Percentiles rank a stretch among this genome's conserved stretches.
Evolutionary conservation across 164 flowering plant genomes (phyloP).

Genomic region (Vitis amurensis): DNA sequence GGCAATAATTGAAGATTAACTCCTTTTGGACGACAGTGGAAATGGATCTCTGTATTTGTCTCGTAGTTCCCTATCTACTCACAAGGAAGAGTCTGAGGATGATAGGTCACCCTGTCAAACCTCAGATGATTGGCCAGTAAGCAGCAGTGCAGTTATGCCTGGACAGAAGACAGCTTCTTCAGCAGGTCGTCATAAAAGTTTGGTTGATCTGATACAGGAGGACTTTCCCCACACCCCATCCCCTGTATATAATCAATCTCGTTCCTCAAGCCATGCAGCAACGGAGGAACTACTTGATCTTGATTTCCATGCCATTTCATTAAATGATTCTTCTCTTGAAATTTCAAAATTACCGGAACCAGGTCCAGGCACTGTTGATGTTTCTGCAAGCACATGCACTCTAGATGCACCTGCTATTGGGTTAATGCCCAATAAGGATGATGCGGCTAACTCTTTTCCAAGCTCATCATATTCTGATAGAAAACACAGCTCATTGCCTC

Average conservation of each 20-base stretch:
- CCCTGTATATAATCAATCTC: constrained; percentile 65
- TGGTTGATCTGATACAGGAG: constrained; percentile 77
- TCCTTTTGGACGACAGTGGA: constrained; percentile 48
- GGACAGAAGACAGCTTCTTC: constrained; percentile 29
- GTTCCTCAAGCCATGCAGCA: constrained; percentile 34
- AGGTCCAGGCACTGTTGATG: constrained; percentile 14
- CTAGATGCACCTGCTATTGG: constrained; percentile 23
- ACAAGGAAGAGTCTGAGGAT: constrained; percentile 80
- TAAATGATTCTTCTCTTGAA: constrained; percentile 34
- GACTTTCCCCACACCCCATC: constrained; percentile 81
- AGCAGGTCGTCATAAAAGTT: constrained; percentile 59
- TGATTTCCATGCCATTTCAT: constrained; percentile 32
- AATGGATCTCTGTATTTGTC: constrained; percentile 35
- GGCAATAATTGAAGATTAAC: constrained; percentile 44
- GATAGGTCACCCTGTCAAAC: constrained; percentile 47
- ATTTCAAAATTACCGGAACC: constrained; percentile 21
- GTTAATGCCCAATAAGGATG: constrained; percentile 20
- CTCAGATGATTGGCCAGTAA: constrained; percentile 38
- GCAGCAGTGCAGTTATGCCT: constrained; percentile 14
- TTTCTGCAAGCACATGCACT: constrained; percentile 13
- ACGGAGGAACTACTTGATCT: constrained; percentile 45
- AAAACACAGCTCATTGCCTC: constrained; percentile 16
- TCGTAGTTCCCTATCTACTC: constrained; percentile 59
- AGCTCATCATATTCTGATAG: constrained; percentile 20
- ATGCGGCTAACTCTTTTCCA: constrained; percentile 18